Percentiles rank a stretch among this genome's conserved stretches.
These are phyloP conservation scores for Solidago caesia DNA, from an alignment of 129 eudicot species.

Conservation along the genomic window DNA sequence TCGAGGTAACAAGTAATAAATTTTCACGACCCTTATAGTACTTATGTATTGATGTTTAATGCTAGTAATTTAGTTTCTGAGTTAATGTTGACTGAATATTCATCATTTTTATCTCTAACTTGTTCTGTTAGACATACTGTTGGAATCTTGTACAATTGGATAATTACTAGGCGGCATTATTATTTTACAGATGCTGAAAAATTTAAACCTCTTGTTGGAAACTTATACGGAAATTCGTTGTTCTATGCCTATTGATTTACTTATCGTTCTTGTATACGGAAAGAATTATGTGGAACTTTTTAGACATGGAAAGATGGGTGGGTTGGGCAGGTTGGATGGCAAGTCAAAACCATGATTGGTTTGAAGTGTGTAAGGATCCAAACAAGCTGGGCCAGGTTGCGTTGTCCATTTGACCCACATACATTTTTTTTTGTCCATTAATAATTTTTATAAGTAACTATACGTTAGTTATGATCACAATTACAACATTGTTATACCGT, in stretches of 20 bases:
- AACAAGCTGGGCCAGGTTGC: not conserved
- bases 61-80: not conserved
- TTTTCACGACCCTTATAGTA: not conserved
- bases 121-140: not conserved
- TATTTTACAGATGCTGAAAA: not conserved
- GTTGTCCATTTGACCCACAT: not conserved
- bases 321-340: not conserved
- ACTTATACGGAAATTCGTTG: slow-evolving; percentile 5
- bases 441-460: not conserved
- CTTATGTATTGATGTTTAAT: slow-evolving; percentile 9
- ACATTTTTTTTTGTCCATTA: not conserved
- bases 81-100: not conserved
- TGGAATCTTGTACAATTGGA: not conserved
- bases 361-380: not conserved
- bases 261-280: not conserved
- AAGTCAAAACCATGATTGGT: not conserved
- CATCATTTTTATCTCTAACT: not conserved
- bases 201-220: slow-evolving; percentile 10
- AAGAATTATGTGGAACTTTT: not conserved
- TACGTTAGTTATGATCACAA: not conserved
- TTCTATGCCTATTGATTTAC: slow-evolving; percentile 1
- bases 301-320: not conserved
- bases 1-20: slow-evolving; percentile 32
- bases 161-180: not conserved
- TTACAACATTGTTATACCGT: not conserved